Conservation (phyloP, 345 rosid genomes). For the Bruguiera parviflora region DNA sequence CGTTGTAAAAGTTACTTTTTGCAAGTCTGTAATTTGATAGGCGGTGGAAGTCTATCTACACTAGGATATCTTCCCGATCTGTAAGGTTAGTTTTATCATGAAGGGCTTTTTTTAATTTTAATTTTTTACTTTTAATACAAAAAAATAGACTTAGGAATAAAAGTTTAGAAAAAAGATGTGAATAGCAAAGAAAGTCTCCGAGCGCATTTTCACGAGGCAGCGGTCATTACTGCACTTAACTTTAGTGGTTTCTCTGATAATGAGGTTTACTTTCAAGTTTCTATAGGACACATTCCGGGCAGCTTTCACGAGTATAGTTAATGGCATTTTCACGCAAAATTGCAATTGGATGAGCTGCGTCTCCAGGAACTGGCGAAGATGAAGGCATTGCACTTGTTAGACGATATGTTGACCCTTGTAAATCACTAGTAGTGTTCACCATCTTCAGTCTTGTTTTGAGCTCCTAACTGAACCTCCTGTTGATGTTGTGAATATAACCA, state of each 20-base stretch:
- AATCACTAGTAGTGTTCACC: constrained; percentile 53
- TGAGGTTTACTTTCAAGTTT: neutral
- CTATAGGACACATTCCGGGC: constrained; percentile 80
- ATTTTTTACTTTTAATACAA: constrained; percentile 26
- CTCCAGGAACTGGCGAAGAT: constrained; percentile 45
- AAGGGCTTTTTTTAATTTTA: neutral
- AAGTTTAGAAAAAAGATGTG: constrained; percentile 50
- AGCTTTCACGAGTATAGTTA: constrained; percentile 48
- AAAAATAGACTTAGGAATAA: no score
- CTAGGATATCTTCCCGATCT: no score
- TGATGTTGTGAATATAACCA: neutral
- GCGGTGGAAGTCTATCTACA: no score
- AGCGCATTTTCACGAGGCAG: constrained; percentile 67
- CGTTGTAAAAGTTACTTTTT: no score
- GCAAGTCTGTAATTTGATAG: no score
- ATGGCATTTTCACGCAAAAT: constrained; percentile 59
- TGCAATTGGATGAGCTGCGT: constrained; percentile 52
- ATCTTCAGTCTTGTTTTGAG: constrained; percentile 40
- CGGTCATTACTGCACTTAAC: constrained; percentile 54
- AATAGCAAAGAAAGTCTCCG: constrained; percentile 40
- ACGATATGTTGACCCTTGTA: constrained; percentile 47
- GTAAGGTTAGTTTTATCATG: neutral
- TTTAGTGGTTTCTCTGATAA: neutral
- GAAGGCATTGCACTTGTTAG: constrained; percentile 49
- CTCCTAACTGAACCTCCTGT: constrained; percentile 56